A percentile compares a stretch with the other conserved stretches of the same genome.
These are phyloP conservation scores for Pseudofabraea citricarpa DNA, from an alignment of 2,329 filamentous ascomycete genomes.

Conservation along the genomic window DNA sequence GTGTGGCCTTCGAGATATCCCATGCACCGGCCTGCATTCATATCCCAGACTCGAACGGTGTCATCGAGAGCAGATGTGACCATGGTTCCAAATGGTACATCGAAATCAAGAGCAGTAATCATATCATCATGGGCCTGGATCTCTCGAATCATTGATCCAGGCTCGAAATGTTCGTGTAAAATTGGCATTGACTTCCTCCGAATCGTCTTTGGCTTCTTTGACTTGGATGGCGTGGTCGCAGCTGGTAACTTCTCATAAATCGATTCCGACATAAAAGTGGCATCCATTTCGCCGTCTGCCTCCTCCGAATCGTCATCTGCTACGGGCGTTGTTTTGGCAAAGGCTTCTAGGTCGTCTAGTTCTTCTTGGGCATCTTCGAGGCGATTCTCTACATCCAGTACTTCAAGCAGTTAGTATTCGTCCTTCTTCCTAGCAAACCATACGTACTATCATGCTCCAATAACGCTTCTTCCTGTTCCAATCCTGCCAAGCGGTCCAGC, in stretches of 20 bases:
- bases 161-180: slow-evolving; percentile 89
- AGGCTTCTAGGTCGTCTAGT: slow-evolving; percentile 52
- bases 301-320: slow-evolving; percentile 46
- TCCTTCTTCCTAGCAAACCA: neutral
- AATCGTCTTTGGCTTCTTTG: slow-evolving; percentile 51
- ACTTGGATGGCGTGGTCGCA: slow-evolving; percentile 43
- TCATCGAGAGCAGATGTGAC: slow-evolving; percentile 91
- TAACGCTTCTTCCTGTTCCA: slow-evolving; percentile 88
- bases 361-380: slow-evolving; percentile 58
- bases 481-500: slow-evolving; percentile 73
- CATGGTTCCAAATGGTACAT: slow-evolving; percentile 94
- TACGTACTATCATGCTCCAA: slow-evolving; percentile 80
- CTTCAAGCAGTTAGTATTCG: slow-evolving; percentile 31
- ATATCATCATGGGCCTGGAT: slow-evolving; percentile 83
- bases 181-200: slow-evolving; percentile 86
- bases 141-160: slow-evolving; percentile 83
- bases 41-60: slow-evolving; percentile 91
- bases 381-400: slow-evolving; percentile 56
- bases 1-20: slow-evolving; percentile 90
- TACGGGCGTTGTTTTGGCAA: slow-evolving; percentile 43
- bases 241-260: slow-evolving; percentile 88
- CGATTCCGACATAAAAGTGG: slow-evolving; percentile 92
- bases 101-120: slow-evolving; percentile 90
- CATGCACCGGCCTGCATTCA: slow-evolving; percentile 89
- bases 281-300: slow-evolving; percentile 34